Evolutionary conservation across 768 basidiomycete species (phyloP).

Genomic region (Auricularia auricula-judae): DNA sequence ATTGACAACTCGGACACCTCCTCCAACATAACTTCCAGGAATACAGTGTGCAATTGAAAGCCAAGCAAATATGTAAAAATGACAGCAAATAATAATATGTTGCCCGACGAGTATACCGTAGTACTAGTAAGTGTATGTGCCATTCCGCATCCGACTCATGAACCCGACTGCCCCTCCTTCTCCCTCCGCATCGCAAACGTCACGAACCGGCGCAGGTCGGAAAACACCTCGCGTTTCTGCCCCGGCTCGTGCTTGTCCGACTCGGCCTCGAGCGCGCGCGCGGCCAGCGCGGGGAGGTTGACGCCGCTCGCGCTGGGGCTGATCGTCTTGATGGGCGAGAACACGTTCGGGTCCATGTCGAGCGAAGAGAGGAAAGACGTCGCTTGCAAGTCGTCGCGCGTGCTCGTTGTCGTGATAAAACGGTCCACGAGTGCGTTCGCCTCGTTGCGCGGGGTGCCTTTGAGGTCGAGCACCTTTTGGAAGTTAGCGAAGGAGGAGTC

Average conservation of each 20-base stretch:
- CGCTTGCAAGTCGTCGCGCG: conserved; percentile 75
- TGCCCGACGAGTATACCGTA: too few species aligned
- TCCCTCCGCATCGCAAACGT: conserved; percentile 81
- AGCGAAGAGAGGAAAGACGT: conserved; percentile 88
- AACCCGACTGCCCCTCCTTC: conserved; percentile 16
- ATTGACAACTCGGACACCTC: too few species aligned
- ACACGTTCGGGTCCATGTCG: conserved; percentile 82
- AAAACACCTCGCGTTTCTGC: conserved; percentile 70
- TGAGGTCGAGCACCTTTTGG: conserved; percentile 94
- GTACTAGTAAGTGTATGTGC: too few species aligned
- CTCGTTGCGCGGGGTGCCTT: conserved; percentile 76
- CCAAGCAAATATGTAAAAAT: neutral
- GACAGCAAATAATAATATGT: too few species aligned
- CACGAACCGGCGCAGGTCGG: conserved; percentile 79
- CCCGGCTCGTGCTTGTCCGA: conserved; percentile 32
- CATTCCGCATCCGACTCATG: neutral
- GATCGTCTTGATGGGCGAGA: conserved; percentile 38
- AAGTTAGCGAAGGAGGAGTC: conserved; percentile 96
- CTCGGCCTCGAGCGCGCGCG: conserved; percentile 32
- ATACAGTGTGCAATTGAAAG: neutral
- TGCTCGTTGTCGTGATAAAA: conserved; percentile 89
- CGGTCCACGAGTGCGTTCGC: conserved; percentile 87
- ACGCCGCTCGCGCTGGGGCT: conserved; percentile 59
- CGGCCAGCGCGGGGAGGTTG: conserved; percentile 43
- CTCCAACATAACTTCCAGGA: too few species aligned